Base-by-base conservation (phyloP, 495 filamentous ascomycete genomes). In the Hyaloscypha variabilis region DNA sequence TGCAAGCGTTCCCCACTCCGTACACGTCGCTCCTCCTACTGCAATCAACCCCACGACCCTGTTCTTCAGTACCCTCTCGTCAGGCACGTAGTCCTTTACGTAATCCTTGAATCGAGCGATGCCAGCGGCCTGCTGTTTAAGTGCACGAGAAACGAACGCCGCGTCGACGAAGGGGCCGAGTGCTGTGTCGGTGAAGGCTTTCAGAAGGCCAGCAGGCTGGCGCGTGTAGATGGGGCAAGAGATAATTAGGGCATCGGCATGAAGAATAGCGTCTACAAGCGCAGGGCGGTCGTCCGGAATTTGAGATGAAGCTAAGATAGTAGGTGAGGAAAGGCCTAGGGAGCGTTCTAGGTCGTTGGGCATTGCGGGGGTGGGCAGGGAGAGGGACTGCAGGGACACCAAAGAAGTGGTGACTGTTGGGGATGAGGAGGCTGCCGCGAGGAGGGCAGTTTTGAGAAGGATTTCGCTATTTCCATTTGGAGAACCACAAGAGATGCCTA, bases 401-500 rank as follows among this genome's bases (percentile, higher is more conserved):
- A 19, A 56, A 23, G 53, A 56, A 23, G 25, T 25, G 13, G 53
- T 56, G 53, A 30, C 25, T 3, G 53, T 23, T 25, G 53, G 53
- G 53, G 19, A 19, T 25, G 14, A 17, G 21, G n/a, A 17, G 21
- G 26, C 25, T 19, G 25, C 53, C 25, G 53, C 53, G 14, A 17
- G 19, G 19, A 56, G 25, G 13, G 53, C 53, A 23, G 53, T 25
- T 29, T 56, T 56, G 21, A 56, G 53, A 17, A 56, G 53, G 25
- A 56, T 56, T 29, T 56, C 53, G n/a, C 19, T 23, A 23, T 56
- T 56, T 17, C 53, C 53, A 29, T 29, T 17, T 26, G 14, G 21
- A 23, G 53, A 25, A 17, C 53, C 81, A 82, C 29, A 75, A 73
- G 31, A 75, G 75, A n/a, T 68, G 72, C 1, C 56, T 17, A 14